Evolutionary conservation across 2,329 filamentous ascomycete species (phyloP).

Genomic region (Exophiala phaeomuriformis): DNA sequence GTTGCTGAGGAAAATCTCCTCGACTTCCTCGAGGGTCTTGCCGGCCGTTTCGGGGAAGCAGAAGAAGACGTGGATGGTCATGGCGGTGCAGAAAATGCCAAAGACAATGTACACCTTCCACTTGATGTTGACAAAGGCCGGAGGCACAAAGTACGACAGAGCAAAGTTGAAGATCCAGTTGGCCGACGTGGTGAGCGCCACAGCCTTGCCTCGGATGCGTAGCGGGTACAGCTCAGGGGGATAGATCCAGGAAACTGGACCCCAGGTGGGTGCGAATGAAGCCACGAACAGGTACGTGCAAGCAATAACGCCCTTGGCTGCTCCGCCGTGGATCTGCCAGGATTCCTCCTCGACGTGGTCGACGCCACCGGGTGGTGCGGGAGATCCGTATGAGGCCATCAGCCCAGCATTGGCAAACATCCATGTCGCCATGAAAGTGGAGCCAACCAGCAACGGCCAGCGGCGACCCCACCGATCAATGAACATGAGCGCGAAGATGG

Average conservation of each 20-base stretch:
- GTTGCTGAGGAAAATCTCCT: conserved; percentile 12
- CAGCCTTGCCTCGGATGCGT: conserved; percentile 57
- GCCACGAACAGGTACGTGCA: conserved; percentile 68
- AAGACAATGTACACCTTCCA: conserved; percentile 68
- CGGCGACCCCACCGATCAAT: conserved; percentile 72
- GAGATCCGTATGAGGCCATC: conserved; percentile 39
- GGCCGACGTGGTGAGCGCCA: conserved; percentile 53
- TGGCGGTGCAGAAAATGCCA: conserved; percentile 60
- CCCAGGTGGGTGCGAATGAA: conserved; percentile 59
- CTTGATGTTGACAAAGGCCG: conserved; percentile 51
- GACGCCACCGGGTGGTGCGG: conserved; percentile 30
- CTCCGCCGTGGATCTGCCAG: conserved; percentile 35
- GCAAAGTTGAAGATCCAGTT: conserved; percentile 59
- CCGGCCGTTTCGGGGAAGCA: conserved; percentile 62
- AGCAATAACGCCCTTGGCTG: conserved; percentile 58
- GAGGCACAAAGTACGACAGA: conserved; percentile 50
- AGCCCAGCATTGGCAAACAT: conserved; percentile 41
- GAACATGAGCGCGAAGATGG: conserved; percentile 65
- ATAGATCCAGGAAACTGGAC: conserved; percentile 53
- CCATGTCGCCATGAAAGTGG: conserved; percentile 52
- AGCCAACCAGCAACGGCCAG: conserved; percentile 57
- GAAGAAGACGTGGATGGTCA: conserved; percentile 63
- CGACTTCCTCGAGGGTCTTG: conserved; percentile 66
- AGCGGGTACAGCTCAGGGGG: conserved; percentile 57
- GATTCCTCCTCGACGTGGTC: conserved; percentile 33